A percentile compares a stretch with the other conserved stretches of the same genome.
Evolutionary conservation across 176 grass and related monocot genomes (phyloP).

Genomic region (Pontederia paniculata): DNA sequence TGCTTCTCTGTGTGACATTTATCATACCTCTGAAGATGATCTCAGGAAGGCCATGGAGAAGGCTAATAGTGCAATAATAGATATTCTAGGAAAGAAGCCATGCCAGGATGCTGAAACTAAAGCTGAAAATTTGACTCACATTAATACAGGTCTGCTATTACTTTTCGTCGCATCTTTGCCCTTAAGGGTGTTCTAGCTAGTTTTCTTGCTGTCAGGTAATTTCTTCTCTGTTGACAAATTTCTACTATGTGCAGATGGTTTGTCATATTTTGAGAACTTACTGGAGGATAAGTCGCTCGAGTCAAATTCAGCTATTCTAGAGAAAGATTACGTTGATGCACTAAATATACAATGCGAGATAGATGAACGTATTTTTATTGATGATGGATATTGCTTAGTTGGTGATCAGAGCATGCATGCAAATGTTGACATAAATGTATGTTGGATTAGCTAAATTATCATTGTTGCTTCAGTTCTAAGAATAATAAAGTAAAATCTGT

Average conservation of each 20-base stretch:
- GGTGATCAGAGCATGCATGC: constrained; percentile 18
- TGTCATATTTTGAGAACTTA: constrained; percentile 64
- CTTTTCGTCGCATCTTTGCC: not conserved
- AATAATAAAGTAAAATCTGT: not conserved
- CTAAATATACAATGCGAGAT: constrained; percentile 39
- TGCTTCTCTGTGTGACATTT: constrained; percentile 69
- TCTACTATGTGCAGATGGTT: constrained; percentile 43
- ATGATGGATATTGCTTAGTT: constrained; percentile 38
- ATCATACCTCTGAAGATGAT: constrained; percentile 76
- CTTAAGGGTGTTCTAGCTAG: constrained; percentile 15
- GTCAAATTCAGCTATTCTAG: constrained; percentile 53
- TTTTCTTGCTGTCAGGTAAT: constrained; percentile 14
- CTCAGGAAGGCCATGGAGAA: constrained; percentile 65
- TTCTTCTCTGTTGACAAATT: not conserved
- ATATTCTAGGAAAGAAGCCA: constrained; percentile 48
- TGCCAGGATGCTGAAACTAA: constrained; percentile 48
- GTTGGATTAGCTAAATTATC: not conserved
- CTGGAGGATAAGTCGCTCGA: constrained; percentile 45
- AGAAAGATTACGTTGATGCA: constrained; percentile 40
- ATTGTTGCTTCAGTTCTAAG: constrained; percentile 13
- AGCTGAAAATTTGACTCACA: constrained; percentile 47
- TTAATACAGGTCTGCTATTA: constrained; percentile 48
- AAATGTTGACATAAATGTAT: constrained; percentile 36
- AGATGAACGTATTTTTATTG: constrained; percentile 58
- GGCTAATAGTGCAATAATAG: constrained; percentile 42